phyloP scores from a whole-genome alignment of 1,284 basidiomycete species.

The Waitea zeae region DNA sequence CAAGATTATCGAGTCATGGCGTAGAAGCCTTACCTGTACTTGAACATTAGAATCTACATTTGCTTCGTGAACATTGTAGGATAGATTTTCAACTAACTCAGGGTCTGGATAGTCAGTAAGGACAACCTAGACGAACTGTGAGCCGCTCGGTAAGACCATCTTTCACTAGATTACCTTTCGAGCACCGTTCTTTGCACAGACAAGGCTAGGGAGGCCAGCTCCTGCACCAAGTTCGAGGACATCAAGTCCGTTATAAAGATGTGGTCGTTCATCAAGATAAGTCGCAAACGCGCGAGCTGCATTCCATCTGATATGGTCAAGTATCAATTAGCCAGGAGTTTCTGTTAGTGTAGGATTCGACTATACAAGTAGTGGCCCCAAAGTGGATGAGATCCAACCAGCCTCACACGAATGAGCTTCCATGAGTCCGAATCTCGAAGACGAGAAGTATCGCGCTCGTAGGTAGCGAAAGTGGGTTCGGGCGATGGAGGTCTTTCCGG shows the following conservation, averaged over 20 bases:
- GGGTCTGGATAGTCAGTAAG: constrained; percentile 89
- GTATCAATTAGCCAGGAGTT: neutral
- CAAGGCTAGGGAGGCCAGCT: constrained; percentile 74
- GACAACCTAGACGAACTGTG: constrained; percentile 34
- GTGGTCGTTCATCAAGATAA: constrained; percentile 44
- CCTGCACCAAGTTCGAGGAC: constrained; percentile 91
- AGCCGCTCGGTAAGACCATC: neutral
- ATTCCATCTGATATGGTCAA: constrained; percentile 55
- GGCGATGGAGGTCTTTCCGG: constrained; percentile 40
- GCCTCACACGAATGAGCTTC: constrained; percentile 41
- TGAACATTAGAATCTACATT: constrained; percentile 55
- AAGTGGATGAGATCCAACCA: constrained; percentile 79
- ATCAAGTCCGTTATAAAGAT: constrained; percentile 22
- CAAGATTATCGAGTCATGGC: neutral
- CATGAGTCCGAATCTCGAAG: constrained; percentile 12
- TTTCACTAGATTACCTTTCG: constrained; percentile 20
- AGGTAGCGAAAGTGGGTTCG: constrained; percentile 30
- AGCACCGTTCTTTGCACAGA: constrained; percentile 55
- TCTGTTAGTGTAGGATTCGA: neutral
- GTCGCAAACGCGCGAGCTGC: constrained; percentile 62
- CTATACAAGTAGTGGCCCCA: constrained; percentile 79
- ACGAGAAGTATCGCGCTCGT: constrained; percentile 15
- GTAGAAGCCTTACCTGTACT: too few species aligned
- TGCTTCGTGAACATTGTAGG: too few species aligned
- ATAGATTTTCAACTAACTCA: constrained; percentile 64